phyloP scores from a whole-genome alignment of 306 rosid species.

The Cyamopsis tetragonoloba region DNA sequence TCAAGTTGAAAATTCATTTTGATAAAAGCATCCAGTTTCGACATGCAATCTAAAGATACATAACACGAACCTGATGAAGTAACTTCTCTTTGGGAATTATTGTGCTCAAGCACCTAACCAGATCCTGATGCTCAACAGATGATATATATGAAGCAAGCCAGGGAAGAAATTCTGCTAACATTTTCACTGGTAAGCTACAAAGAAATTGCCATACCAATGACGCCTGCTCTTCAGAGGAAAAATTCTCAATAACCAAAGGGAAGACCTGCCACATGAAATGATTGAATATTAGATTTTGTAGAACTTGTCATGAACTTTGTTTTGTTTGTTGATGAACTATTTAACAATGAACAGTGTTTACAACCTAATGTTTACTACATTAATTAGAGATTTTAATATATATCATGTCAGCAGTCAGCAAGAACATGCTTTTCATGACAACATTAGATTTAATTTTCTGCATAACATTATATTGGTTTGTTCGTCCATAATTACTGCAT shows the following conservation, averaged over 20 bases:
- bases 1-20: constrained; percentile 1
- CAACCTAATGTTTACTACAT: not conserved
- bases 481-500: not conserved
- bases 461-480: not conserved
- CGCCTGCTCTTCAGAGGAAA: constrained; percentile 85
- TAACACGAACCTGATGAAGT: constrained; percentile 75
- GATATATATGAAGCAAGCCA: constrained; percentile 89
- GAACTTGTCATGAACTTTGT: not conserved
- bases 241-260: constrained; percentile 89
- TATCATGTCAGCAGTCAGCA: not conserved
- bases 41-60: constrained; percentile 9
- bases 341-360: not conserved
- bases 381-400: not conserved
- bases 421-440: not conserved
- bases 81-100: constrained; percentile 93
- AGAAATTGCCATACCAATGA: constrained; percentile 96
- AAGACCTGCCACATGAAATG: constrained; percentile 55
- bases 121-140: constrained; percentile 72
- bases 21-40: constrained; percentile 16
- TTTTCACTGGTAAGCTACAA: constrained; percentile 95
- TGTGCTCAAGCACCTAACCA: constrained; percentile 63
- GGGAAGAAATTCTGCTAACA: constrained; percentile 92
- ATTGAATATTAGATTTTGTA: constrained; percentile 24
- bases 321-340: not conserved
- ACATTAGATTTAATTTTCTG: not conserved